Percentiles rank a stretch among this genome's conserved stretches.
Evolutionary conservation across 2,329 filamentous ascomycete species (phyloP).

Genomic region (Bertia moriformis): DNA sequence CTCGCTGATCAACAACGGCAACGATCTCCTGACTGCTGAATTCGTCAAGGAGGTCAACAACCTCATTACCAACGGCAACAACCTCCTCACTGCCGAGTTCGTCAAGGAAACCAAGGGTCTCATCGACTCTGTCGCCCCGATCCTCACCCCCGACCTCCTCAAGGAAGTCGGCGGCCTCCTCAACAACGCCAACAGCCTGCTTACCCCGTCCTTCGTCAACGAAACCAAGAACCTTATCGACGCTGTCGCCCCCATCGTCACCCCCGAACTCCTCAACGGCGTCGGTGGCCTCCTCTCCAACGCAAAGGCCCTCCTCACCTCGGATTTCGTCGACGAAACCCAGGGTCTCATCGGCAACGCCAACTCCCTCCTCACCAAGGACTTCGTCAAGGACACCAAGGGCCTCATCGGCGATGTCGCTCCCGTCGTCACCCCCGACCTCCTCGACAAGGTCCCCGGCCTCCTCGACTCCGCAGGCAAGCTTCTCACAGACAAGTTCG

Average conservation of each 20-base stretch:
- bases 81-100: background rate
- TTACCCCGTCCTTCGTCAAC: slow-evolving; percentile 12
- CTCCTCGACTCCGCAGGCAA: background rate
- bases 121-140: slow-evolving; percentile 1
- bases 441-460: background rate
- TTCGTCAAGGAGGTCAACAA: background rate
- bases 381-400: background rate
- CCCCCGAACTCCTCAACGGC: slow-evolving; percentile 11
- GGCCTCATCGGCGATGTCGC: background rate
- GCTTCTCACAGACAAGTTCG: background rate
- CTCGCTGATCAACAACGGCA: background rate
- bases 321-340: slow-evolving; percentile 14
- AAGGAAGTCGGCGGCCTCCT: slow-evolving; percentile 5
- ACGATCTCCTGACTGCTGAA: background rate
- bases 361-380: background rate
- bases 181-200: slow-evolving; percentile 8
- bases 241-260: slow-evolving; percentile 11
- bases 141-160: slow-evolving; percentile 11
- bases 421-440: background rate
- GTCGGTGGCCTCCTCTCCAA: slow-evolving; percentile 14
- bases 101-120: background rate
- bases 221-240: slow-evolving; percentile 19
- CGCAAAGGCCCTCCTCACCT: slow-evolving; percentile 12
- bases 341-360: slow-evolving; percentile 2
- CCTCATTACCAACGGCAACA: background rate